These are phyloP conservation scores for Talaromyces borbonicus DNA, from an alignment of 495 filamentous ascomycete species.

Conservation along the genomic window DNA sequence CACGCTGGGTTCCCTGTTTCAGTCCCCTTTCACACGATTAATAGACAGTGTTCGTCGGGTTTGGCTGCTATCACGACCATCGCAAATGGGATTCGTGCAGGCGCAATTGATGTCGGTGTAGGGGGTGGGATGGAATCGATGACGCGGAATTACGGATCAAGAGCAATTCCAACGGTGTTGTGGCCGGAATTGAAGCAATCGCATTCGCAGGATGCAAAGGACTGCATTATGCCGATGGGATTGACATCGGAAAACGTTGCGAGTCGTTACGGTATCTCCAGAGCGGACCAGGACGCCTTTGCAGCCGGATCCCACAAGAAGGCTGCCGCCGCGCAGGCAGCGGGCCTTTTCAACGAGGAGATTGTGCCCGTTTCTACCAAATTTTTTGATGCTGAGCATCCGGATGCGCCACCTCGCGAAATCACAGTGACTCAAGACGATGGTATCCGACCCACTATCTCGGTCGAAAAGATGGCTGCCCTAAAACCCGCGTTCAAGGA, in stretches of 20 bases:
- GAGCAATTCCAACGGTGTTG: conserved; percentile 73
- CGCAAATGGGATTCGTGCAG: conserved; percentile 59
- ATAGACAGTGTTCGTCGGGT: conserved; percentile 74
- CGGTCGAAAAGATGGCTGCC: conserved; percentile 57
- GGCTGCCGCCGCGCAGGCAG: conserved; percentile 55
- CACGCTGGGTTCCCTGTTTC: conserved; percentile 66
- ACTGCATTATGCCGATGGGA: conserved; percentile 93
- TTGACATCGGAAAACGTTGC: conserved; percentile 90
- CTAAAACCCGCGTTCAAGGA: conserved; percentile 77
- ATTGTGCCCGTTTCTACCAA: conserved; percentile 65
- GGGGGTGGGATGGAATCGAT: conserved; percentile 91
- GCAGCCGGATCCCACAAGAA: conserved; percentile 63
- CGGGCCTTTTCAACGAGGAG: conserved; percentile 65
- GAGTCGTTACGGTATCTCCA: conserved; percentile 57
- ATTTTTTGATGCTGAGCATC: conserved; percentile 44
- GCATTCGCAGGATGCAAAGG: conserved; percentile 55
- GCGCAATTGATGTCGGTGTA: conserved; percentile 67
- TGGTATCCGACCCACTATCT: conserved; percentile 61
- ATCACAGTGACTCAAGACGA: conserved; percentile 65
- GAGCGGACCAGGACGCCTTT: conserved; percentile 75
- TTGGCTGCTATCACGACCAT: conserved; percentile 64
- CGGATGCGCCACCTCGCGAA: conserved; percentile 50
- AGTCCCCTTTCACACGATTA: conserved; percentile 74
- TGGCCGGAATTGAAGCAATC: conserved; percentile 64
- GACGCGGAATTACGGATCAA: conserved; percentile 76